Evolutionary conservation across 1,284 basidiomycete genomes (phyloP), one percentile per base, ranked within the genome.

Genomic region (Phaffia rhodozyma): DNA sequence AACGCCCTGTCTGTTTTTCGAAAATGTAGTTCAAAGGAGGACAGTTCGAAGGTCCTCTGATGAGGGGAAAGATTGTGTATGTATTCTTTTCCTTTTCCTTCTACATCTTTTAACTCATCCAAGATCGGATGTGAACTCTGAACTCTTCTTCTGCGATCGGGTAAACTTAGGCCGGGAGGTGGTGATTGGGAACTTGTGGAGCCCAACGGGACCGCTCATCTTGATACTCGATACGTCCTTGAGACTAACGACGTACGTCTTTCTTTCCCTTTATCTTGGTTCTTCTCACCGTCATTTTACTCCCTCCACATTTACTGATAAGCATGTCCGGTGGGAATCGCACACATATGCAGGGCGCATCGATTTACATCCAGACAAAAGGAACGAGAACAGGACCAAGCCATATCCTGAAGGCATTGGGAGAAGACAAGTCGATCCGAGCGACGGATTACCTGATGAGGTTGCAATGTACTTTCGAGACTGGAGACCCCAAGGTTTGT

Each of bases 321-420:
- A 4, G 6, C 58, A 52, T 30, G 16, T 43, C 13, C 13, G 38
- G 13, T 16, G 38, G 38, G 38, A 16, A 43, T 43, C 13, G 16
- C 38, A 43, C 38, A 43, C 38, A 43, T 16, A 43, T 16, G 5
- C 2, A 43, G 38, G 38, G 68, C 1, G 69, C 70, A 18, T 60
- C 64, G 9, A 70, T 71, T 55, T 69, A 70, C 57, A 62, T 70
- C 2, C 69, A 70, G 56, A 69, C 70, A 18, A 58, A 62, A 16
- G 70, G 70, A 5, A 67, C 68, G 5, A 60, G 69, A 9, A 70
- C 68, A 23, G 70, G 69, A 20, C 66, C 66, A 25, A 67, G 68
- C 49, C 68, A 69, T 20, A 61, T 70, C 20, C 58, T 71, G 43
- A 66, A 68, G 54, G 65, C 60, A 30, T 53, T 70, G 13, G 69